Base-by-base conservation (phyloP, 257 asterid species). In the Scutellaria barbata region DNA sequence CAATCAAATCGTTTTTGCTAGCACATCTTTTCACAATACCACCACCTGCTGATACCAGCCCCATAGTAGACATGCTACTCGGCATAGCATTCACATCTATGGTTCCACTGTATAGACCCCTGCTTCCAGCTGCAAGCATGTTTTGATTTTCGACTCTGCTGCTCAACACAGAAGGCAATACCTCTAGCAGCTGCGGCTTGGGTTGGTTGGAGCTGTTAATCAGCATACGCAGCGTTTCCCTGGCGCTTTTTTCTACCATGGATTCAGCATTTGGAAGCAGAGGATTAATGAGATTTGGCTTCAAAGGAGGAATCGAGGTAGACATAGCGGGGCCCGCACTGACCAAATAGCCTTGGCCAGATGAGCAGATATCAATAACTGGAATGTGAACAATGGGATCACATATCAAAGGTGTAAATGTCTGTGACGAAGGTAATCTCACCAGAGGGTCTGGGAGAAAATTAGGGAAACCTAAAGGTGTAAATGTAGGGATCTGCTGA, bases 351-450 rank as follows among this genome's bases (percentile, higher is more conserved):
- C 98, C 96, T 70, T 86, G 96, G 51, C 98, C 99, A 5, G 98
- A 88, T 6, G 99, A 91, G 81, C 95, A 94, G 61, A 89, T 75
- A 30, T 85, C 97, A 25, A 95, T 87, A n/a, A 95, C 84, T 8
- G 99, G 99, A 69, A 95, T 72, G 53, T 95, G 98, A 20, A 95
- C 96, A 30, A 95, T 92, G 0, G 99, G 92, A 68, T 95, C 99
- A 10, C 96, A 90, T 8, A 88, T 85, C 22, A 95, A 71, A 72
- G 99, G 97, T 0, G 97, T 83, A 52, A 89, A 95, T 3, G 92
- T 79, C 12, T 30, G 35, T 30, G 35, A 30, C 35, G 35, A 30
- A 30, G 35, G 35, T 30, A 30, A 4, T 30, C 35, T 30, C 5
- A 30, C 35, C 35, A 30, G 35, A 30, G 35, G 35, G 5, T 30